phyloP scores from a whole-genome alignment of 2,329 filamentous ascomycete genomes.

The Catunica adiposa region DNA sequence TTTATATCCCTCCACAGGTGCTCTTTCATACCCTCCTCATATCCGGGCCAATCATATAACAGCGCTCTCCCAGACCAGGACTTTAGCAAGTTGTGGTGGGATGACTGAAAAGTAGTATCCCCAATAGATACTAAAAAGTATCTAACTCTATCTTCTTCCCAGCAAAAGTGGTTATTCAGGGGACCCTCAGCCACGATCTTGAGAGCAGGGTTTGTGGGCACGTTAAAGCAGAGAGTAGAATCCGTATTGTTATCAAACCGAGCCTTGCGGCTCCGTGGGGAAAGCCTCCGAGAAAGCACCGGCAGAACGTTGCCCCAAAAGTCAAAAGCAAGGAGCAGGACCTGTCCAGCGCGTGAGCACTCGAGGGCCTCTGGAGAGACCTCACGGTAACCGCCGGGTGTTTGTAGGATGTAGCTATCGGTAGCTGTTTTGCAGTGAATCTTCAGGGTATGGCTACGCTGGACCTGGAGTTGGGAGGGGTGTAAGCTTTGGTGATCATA shows the following conservation, averaged over 20 bases:
- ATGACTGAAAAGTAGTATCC: conserved; percentile 11
- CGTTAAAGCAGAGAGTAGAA: not conserved
- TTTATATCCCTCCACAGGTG: conserved; percentile 8
- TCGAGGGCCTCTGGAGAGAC: conserved; percentile 5
- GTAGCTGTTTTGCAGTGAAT: conserved; percentile 11
- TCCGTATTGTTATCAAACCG: not conserved
- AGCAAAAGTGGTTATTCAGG: conserved; percentile 11
- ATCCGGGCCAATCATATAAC: conserved; percentile 11
- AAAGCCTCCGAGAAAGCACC: not conserved
- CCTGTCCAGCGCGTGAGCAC: conserved; percentile 1
- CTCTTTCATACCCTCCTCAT: conserved; percentile 3
- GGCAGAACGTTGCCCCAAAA: conserved; percentile 8
- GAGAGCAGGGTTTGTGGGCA: not conserved
- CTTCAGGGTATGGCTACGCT: not conserved
- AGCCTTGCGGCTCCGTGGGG: not conserved
- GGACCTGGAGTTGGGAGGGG: not conserved
- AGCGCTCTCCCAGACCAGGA: conserved; percentile 10
- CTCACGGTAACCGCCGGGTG: conserved; percentile 8
- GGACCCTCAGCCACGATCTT: conserved; percentile 11
- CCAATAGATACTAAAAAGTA: conserved; percentile 12
- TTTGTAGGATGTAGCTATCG: conserved; percentile 12
- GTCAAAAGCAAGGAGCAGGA: conserved; percentile 10
- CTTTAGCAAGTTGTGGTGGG: conserved; percentile 8
- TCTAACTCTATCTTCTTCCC: conserved; percentile 13
- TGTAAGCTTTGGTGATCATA: not conserved